Percentiles rank a stretch among this genome's conserved stretches.
phyloP scores from a whole-genome alignment of 2,329 filamentous ascomycete species.

The Cercospora beticola region DNA sequence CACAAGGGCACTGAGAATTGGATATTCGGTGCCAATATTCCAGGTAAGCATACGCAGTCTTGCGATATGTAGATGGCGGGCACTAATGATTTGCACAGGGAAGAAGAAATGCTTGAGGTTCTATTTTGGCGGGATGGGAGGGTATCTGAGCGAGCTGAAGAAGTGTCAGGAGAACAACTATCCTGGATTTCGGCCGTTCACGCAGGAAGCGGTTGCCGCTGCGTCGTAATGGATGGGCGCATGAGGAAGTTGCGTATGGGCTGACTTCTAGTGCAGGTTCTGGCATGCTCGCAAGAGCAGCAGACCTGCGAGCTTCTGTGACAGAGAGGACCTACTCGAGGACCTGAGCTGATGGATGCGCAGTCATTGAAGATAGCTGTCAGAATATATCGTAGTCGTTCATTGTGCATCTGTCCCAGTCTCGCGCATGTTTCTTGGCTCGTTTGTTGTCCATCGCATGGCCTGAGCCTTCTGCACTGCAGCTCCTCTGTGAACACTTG shows the following conservation, averaged over 20 bases:
- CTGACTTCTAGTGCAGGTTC: background rate
- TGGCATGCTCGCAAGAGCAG: background rate
- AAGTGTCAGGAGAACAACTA: constrained; percentile 23
- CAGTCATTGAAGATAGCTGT: too few relatives aligned
- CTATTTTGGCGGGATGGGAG: constrained; percentile 31
- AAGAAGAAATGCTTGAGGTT: constrained; percentile 31
- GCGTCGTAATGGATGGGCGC: background rate
- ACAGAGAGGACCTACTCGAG: too few relatives aligned
- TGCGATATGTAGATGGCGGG: background rate
- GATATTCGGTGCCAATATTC: constrained; percentile 36
- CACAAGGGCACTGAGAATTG: constrained; percentile 31
- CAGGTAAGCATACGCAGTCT: background rate
- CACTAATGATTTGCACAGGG: constrained; percentile 15
- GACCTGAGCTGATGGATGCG: too few relatives aligned
- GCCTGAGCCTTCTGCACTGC: background rate
- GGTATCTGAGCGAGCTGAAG: constrained; percentile 25
- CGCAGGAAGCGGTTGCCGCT: background rate
- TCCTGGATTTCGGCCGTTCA: constrained; percentile 27
- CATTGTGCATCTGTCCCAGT: too few relatives aligned
- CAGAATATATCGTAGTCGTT: too few relatives aligned
- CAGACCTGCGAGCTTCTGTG: background rate
- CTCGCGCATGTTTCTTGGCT: background rate
- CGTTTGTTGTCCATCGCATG: background rate
- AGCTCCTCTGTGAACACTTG: background rate
- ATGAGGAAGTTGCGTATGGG: background rate